Base-by-base conservation (phyloP, 148 eudicot genomes). In the Camellia granthamiana region DNA sequence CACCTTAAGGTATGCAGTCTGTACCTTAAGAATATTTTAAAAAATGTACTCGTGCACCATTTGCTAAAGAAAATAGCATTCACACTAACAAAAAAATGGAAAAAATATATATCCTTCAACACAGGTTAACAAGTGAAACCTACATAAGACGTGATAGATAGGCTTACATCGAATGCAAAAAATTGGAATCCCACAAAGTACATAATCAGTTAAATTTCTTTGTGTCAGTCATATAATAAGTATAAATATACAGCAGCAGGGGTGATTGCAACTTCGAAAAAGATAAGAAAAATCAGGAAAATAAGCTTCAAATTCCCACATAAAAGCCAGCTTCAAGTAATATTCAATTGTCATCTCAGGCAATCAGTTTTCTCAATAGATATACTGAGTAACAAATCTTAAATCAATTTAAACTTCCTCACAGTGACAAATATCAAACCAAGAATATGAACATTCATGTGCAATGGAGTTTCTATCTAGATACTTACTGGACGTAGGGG, bases 401-500 rank as follows among this genome's bases (percentile, higher is more conserved):
- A 49, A 49, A 49, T 49, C 52, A 4, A 4, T 49, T 49, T 49
- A 3, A 2, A 52, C 49, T 70, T 52, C 18, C 10, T 21, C 7
- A 52, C 11, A 52, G 8, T 5, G 11, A 58, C 21, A 23, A 74
- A 38, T 8, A 63, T 49, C 51, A 13, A 52, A 44, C 56, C 9
- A 14, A 23, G 44, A 77, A 77, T 6, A 15, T 44, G 4, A 30
- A n/a, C 43, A 21, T 12, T 21, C 14, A 18, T 52, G 16, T 30
- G 9, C 4, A 4, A 14, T 38, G 52, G 7, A 21, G 46, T 41
- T 66, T 75, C 66, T 9, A 38, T 56, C 23, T 41, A 73, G 79
- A 84, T 75, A 76, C 91, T 82, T 91, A 96, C 98, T 74, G 93
- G 94, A 77, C 98, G 98, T 74, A 94, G 80, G 30, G 99, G 98